These are phyloP conservation scores for Cryptococcus sp. DNA, from an alignment of 1,284 basidiomycete species.

Conservation along the genomic window DNA sequence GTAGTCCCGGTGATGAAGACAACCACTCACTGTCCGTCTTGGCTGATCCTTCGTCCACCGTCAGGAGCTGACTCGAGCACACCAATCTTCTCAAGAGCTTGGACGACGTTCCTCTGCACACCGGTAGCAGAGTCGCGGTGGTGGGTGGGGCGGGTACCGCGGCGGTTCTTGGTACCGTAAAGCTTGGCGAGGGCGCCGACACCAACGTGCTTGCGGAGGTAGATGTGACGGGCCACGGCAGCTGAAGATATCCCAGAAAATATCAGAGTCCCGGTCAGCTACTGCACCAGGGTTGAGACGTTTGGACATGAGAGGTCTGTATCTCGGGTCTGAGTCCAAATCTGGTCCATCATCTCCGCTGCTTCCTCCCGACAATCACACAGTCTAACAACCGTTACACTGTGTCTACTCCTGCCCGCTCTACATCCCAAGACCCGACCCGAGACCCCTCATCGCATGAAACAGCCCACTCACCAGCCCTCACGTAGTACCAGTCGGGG, in stretches of 20 bases:
- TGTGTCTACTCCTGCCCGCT: background rate
- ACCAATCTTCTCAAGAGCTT: slow-evolving; percentile 97
- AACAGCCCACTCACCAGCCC: slow-evolving; percentile 70
- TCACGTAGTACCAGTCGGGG: slow-evolving; percentile 99
- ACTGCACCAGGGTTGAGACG: background rate
- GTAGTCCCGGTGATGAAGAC: background rate
- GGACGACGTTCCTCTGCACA: slow-evolving; percentile 88
- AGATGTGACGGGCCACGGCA: slow-evolving; percentile 97
- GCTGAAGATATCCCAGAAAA: slow-evolving; percentile 60
- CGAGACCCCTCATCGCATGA: background rate
- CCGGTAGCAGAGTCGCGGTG: slow-evolving; percentile 84
- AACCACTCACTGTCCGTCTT: slow-evolving; percentile 75
- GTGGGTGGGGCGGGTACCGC: slow-evolving; percentile 93
- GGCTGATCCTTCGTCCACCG: slow-evolving; percentile 92
- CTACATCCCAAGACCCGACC: background rate
- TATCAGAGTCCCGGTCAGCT: background rate
- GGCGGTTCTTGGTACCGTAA: slow-evolving; percentile 93
- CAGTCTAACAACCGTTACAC: no score
- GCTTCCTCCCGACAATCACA: no score
- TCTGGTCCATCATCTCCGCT: no score
- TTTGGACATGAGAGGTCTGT: no score
- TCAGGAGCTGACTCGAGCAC: slow-evolving; percentile 92
- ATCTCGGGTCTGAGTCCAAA: no score
- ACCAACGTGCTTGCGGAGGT: slow-evolving; percentile 98
- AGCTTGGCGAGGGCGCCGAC: slow-evolving; percentile 95